Conservation (phyloP, 1,139 yeast genomes). For the Blastobotrys persicus region DNA sequence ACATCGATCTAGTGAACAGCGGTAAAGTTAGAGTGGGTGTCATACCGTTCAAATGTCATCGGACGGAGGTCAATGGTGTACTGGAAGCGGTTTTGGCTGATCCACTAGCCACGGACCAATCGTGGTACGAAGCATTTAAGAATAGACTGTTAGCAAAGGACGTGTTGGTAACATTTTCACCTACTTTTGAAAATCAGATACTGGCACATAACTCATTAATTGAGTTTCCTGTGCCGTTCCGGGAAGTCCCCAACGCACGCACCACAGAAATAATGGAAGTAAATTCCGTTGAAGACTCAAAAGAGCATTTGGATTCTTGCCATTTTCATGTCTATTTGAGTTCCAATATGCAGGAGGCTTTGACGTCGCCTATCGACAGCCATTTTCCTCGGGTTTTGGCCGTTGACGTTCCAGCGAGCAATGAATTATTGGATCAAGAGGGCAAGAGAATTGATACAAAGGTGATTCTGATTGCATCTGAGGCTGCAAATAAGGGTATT, state of each 20-base stretch:
- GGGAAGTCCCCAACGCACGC: slow-evolving; percentile 17
- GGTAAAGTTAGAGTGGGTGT: slow-evolving; percentile 28
- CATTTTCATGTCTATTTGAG: slow-evolving; percentile 33
- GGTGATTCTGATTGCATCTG: slow-evolving; percentile 24
- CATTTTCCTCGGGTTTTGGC: slow-evolving; percentile 28
- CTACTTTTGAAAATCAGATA: slow-evolving; percentile 31
- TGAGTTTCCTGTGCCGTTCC: slow-evolving; percentile 38
- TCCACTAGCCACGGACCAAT: slow-evolving; percentile 37
- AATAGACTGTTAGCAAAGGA: slow-evolving; percentile 37
- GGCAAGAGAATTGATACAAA: slow-evolving; percentile 8
- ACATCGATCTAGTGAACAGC: slow-evolving; percentile 14
- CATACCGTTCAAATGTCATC: slow-evolving; percentile 31
- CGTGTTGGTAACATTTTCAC: slow-evolving; percentile 32
- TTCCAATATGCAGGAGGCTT: slow-evolving; percentile 23
- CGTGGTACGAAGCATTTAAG: slow-evolving; percentile 34
- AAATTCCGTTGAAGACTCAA: slow-evolving; percentile 33
- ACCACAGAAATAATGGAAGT: slow-evolving; percentile 35
- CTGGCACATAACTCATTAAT: slow-evolving; percentile 38
- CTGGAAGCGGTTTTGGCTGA: slow-evolving; percentile 38
- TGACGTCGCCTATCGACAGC: slow-evolving; percentile 20
- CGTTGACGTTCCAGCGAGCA: slow-evolving; percentile 23
- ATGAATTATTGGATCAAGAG: slow-evolving; percentile 12
- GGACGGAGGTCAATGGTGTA: slow-evolving; percentile 30
- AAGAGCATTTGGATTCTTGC: slow-evolving; percentile 33
- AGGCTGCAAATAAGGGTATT: slow-evolving; percentile 30